Conservation (phyloP, 768 basidiomycete species). For the Psilocybe azurescens region DNA sequence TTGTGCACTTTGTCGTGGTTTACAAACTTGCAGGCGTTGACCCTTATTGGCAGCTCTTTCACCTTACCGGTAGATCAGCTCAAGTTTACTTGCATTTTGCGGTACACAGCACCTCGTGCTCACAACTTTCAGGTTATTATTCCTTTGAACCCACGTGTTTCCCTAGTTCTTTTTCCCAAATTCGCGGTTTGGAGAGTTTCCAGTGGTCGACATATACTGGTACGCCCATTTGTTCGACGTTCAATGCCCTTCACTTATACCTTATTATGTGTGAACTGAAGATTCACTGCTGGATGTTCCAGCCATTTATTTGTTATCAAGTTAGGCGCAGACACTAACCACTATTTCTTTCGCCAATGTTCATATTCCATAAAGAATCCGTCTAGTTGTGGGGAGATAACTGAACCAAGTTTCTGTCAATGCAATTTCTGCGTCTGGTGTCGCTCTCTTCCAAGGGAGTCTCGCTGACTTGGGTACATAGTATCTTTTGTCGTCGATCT, state of each 20-base stretch:
- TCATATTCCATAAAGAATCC: neutral
- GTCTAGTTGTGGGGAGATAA: neutral
- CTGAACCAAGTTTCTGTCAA: constrained; percentile 2
- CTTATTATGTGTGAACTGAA: too few relatives aligned
- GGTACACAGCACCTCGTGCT: neutral
- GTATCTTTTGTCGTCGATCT: too few relatives aligned
- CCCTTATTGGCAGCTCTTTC: constrained; percentile 10
- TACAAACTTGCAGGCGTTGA: constrained; percentile 1
- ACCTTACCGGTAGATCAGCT: constrained; percentile 3
- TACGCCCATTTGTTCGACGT: neutral
- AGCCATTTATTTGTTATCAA: neutral
- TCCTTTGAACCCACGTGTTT: constrained; percentile 2
- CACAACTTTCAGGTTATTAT: constrained; percentile 5
- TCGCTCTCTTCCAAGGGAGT: neutral
- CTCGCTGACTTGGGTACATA: too few relatives aligned
- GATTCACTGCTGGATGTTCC: neutral
- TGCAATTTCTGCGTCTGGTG: constrained; percentile 8
- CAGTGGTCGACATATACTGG: constrained; percentile 4
- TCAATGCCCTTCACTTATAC: too few relatives aligned
- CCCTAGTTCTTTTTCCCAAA: neutral
- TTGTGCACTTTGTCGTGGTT: constrained; percentile 2
- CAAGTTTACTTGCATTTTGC: constrained; percentile 2
- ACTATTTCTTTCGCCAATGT: constrained; percentile 8
- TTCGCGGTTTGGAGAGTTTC: constrained; percentile 5
- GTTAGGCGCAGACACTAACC: constrained; percentile 3